Evolutionary conservation across 106 monocot species (phyloP).

Genomic region (Xerophyta viscosa): DNA sequence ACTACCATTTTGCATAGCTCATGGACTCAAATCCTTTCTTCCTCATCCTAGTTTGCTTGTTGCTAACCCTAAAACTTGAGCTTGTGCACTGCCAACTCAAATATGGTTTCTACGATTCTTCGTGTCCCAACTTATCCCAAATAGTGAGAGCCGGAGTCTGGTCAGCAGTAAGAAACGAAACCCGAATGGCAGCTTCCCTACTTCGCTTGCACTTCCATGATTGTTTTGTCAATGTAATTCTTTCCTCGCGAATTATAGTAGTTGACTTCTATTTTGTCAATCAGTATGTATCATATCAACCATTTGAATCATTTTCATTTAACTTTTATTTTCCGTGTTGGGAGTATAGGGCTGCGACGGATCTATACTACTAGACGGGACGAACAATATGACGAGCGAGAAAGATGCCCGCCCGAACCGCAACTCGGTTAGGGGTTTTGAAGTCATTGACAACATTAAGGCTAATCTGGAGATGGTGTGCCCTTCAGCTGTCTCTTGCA

Average conservation of each 20-base stretch:
- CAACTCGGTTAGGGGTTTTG: conserved; percentile 15
- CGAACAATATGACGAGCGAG: conserved; percentile 12
- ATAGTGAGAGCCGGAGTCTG: not conserved
- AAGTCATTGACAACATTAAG: conserved; percentile 16
- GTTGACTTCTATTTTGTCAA: too few species aligned
- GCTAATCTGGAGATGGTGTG: conserved; percentile 5
- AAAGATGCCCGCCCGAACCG: conserved; percentile 9
- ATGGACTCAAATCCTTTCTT: too few species aligned
- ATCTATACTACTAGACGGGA: conserved; percentile 8
- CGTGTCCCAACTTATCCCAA: not conserved
- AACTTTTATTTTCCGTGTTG: too few species aligned
- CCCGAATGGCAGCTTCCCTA: not conserved
- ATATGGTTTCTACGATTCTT: not conserved
- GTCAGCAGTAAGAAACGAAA: not conserved
- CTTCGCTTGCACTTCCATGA: conserved; percentile 1
- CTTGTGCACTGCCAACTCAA: too few species aligned
- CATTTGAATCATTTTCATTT: too few species aligned
- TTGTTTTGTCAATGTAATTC: conserved; percentile 1
- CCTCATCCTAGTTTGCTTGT: too few species aligned
- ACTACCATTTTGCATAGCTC: too few species aligned
- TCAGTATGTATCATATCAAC: too few species aligned
- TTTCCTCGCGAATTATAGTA: too few species aligned
- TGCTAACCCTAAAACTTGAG: too few species aligned
- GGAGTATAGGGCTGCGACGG: not conserved
- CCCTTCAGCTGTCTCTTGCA: conserved; percentile 13